Percentiles rank a stretch among this genome's conserved stretches.
Evolutionary conservation across 345 rosid species (phyloP).

Genomic region (Cardamine chenopodiifolia): DNA sequence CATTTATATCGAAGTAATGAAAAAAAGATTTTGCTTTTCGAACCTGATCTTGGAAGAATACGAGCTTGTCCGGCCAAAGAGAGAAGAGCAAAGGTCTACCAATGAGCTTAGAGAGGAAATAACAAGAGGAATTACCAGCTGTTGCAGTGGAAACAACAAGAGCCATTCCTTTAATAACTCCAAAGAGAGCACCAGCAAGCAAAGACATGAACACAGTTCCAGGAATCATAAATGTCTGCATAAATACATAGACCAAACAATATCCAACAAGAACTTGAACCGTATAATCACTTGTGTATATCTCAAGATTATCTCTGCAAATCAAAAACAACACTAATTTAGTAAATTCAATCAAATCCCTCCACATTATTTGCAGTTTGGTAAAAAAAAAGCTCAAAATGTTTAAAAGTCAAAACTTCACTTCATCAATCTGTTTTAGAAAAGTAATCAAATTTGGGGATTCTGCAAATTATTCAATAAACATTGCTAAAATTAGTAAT

Average conservation of each 20-base stretch:
- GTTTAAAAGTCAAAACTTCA: background rate
- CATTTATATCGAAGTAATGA: background rate
- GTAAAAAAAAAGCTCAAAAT: background rate
- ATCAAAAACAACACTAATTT: background rate
- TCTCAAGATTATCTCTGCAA: slow-evolving; percentile 83
- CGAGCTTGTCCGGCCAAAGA: slow-evolving; percentile 90
- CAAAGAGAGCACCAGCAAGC: slow-evolving; percentile 95
- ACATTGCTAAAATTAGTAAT: slow-evolving; percentile 1
- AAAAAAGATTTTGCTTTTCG: background rate
- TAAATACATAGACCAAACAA: slow-evolving; percentile 74
- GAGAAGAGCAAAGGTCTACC: slow-evolving; percentile 80
- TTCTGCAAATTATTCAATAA: background rate
- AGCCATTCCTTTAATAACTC: slow-evolving; percentile 81
- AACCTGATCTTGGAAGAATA: slow-evolving; percentile 92
- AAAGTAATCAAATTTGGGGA: slow-evolving; percentile 1
- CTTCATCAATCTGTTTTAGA: background rate
- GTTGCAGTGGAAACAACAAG: slow-evolving; percentile 84
- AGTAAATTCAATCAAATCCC: slow-evolving; percentile 4
- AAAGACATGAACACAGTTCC: slow-evolving; percentile 93
- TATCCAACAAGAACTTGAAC: slow-evolving; percentile 83
- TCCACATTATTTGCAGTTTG: background rate
- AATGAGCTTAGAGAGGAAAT: slow-evolving; percentile 76
- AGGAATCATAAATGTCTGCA: slow-evolving; percentile 97
- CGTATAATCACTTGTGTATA: slow-evolving; percentile 86
- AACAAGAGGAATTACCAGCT: slow-evolving; percentile 97